These are phyloP conservation scores for Colletotrichum sojae DNA, from an alignment of 2,329 filamentous ascomycete genomes.

Conservation along the genomic window DNA sequence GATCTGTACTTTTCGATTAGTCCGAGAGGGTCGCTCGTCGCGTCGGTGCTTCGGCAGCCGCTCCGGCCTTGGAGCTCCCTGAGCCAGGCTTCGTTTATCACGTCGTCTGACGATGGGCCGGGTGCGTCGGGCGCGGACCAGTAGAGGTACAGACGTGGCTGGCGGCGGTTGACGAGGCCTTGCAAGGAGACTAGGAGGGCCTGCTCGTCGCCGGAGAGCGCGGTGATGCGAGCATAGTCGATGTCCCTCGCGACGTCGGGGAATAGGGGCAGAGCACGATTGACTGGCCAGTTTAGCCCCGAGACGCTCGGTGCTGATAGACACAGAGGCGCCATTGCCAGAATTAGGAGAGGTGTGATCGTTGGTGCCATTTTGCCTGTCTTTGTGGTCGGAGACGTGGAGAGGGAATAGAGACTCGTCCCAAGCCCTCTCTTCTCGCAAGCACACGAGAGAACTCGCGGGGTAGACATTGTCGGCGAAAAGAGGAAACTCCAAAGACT, in stretches of 20 bases:
- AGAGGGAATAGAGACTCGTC: no score
- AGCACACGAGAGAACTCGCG: no score
- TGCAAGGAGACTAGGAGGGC: constrained; percentile 12
- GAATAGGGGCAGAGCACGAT: constrained; percentile 15
- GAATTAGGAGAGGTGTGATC: no score
- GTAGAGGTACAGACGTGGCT: constrained; percentile 14
- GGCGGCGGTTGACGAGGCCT: constrained; percentile 17
- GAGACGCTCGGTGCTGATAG: background rate
- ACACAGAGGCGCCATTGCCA: background rate
- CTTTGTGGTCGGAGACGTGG: no score
- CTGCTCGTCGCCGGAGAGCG: constrained; percentile 15
- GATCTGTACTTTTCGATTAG: constrained; percentile 23
- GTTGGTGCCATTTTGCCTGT: no score
- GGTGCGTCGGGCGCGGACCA: constrained; percentile 5
- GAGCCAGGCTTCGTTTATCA: constrained; percentile 19
- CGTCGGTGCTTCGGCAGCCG: background rate
- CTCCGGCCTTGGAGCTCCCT: constrained; percentile 6
- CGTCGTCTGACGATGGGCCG: background rate
- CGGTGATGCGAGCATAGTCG: constrained; percentile 11
- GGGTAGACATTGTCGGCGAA: no score
- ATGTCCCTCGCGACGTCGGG: constrained; percentile 3
- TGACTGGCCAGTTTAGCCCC: constrained; percentile 13
- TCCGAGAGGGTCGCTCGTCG: background rate
- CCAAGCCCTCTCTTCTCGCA: no score
- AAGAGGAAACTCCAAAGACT: no score